Conservation (phyloP, 108 stramenopile genomes). For the Skeletonema grethae region DNA sequence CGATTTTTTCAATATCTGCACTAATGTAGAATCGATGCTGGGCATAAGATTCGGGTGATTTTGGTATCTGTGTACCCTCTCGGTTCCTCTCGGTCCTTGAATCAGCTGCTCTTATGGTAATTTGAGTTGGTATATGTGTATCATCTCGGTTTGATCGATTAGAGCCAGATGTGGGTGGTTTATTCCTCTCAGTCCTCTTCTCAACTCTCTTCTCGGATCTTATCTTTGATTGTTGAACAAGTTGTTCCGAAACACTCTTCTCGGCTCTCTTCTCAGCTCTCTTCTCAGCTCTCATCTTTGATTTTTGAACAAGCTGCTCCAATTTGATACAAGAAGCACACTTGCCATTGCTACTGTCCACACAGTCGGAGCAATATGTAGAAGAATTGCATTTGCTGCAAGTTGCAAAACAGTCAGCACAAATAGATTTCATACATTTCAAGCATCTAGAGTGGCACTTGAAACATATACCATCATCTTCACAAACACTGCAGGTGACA, state of each 20-base stretch:
- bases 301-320: background rate
- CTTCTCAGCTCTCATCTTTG: background rate
- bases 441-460: background rate
- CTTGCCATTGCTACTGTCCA: background rate
- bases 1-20: background rate
- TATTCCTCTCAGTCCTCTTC: background rate
- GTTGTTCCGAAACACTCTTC: too few relatives aligned
- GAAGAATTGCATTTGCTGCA: background rate
- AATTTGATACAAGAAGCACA: background rate
- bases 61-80: background rate
- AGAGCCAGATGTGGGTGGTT: too few relatives aligned
- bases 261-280: background rate
- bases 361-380: background rate
- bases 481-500: background rate
- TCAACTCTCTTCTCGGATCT: background rate
- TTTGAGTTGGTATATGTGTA: background rate
- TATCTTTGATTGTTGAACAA: too few relatives aligned
- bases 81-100: too few relatives aligned
- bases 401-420: background rate
- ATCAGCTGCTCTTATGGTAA: background rate
- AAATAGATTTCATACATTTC: background rate
- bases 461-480: background rate
- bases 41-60: background rate
- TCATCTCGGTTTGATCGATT: too few relatives aligned
- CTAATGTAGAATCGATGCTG: background rate